Evolutionary conservation across 352 stramenopile genomes (phyloP), one percentile per base, ranked within the genome.

Genomic region (Phytopythium helicoides): DNA sequence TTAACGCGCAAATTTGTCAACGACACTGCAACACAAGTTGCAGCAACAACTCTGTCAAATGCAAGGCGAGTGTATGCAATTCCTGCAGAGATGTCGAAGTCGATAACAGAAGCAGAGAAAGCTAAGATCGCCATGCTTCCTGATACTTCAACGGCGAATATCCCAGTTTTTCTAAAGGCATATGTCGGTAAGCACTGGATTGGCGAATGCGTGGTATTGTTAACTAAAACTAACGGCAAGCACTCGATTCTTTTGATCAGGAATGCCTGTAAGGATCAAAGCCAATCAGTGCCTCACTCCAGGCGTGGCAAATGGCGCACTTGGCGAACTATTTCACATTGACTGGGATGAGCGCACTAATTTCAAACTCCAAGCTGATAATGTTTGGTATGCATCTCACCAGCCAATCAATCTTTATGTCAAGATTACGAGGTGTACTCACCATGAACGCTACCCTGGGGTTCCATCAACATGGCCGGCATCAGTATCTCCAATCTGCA

Each of bases 271-370:
- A 0, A 15, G 59, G 3, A 23, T 61, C 0, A 67, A 67, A 26
- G 42, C 37, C 1, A 67, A 62, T 19, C 50, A 62, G 12, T 59
- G 52, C 22, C 10, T 66, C 1, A 0, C 21, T 1, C 58, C 37
- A 31, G 53, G 59, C 26, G 49, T 62, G 2, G 58, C 41, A 1
- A 66, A 66, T 21, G 52, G 58, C n/a, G n/a, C n/a, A n/a, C n/a
- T n/a, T n/a, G n/a, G n/a, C n/a, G n/a, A n/a, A n/a, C n/a, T n/a
- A n/a, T n/a, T n/a, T n/a, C n/a, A n/a, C n/a, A n/a, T n/a, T n/a
- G n/a, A n/a, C n/a, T n/a, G n/a, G n/a, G n/a, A n/a, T n/a, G n/a
- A n/a, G n/a, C n/a, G n/a, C n/a, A n/a, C n/a, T n/a, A n/a, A n/a
- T n/a, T n/a, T n/a, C n/a, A n/a, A n/a, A n/a, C n/a, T n/a, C n/a